Base-by-base conservation (phyloP, 768 basidiomycete genomes). In the Mycena sanguinolenta region DNA sequence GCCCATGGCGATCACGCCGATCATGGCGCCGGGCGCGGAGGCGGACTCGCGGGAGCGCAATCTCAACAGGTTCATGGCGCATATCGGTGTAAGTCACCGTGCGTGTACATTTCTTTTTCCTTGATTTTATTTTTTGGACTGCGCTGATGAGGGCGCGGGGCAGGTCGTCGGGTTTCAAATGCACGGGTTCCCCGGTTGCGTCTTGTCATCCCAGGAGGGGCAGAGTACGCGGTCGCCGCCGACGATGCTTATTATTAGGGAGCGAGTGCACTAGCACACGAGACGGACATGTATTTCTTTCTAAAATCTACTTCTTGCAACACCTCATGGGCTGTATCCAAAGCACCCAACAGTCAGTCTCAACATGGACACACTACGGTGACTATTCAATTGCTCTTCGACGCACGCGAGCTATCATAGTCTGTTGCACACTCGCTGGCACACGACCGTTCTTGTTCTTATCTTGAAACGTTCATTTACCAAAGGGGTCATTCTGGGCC, bases 71-170 rank as follows among this genome's bases (percentile, higher is more conserved):
- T 86, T 86, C 71, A 85, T 85, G 83, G 77, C 81, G 19, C 83
- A 85, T 71, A 84, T 86, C 60, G 85, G 85, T 73, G 86, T 87
- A 75, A 69, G 71, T 72, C 58, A n/a, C n/a, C n/a, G 83, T 80
- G 59, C 62, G 65, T 75, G 58, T 69, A 42, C n/a, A n/a, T n/a
- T n/a, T n/a, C n/a, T n/a, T n/a, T n/a, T n/a, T n/a, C n/a, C n/a
- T n/a, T n/a, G n/a, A n/a, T n/a, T n/a, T n/a, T n/a, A n/a, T n/a
- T n/a, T n/a, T n/a, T n/a, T n/a, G n/a, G n/a, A n/a, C n/a, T n/a
- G n/a, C n/a, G n/a, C n/a, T n/a, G n/a, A n/a, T n/a, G n/a, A n/a
- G n/a, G n/a, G n/a, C n/a, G n/a, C n/a, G n/a, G 13, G 4, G 39
- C 53, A 58, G 63, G 60, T 67, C 32, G 63, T 32, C 65, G 85